Conservation (phyloP, 495 filamentous ascomycete species). For the Penicillium herquei region DNA sequence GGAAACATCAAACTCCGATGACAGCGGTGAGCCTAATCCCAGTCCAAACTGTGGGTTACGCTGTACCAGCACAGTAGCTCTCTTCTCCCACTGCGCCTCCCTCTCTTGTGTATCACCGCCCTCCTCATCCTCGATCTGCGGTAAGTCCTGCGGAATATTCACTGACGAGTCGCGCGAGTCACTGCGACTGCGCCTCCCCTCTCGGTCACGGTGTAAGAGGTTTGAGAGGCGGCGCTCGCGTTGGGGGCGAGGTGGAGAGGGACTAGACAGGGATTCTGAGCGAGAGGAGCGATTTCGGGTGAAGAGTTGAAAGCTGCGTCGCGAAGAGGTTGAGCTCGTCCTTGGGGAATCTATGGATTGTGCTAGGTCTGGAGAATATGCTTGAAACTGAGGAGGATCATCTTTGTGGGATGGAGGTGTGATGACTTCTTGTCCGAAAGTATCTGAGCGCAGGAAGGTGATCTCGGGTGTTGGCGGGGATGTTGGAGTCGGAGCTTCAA, state of each 20-base stretch:
- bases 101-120: slow-evolving; percentile 48
- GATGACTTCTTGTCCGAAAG: slow-evolving; percentile 74
- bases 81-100: slow-evolving; percentile 75
- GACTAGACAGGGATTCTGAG: slow-evolving; percentile 37
- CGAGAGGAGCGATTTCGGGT: slow-evolving; percentile 39
- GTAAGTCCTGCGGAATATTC: slow-evolving; percentile 76
- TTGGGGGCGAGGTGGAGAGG: slow-evolving; percentile 26
- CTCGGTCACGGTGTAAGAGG: slow-evolving; percentile 67
- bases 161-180: slow-evolving; percentile 55
- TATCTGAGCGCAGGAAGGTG: slow-evolving; percentile 82
- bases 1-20: slow-evolving; percentile 13
- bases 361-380: neutral
- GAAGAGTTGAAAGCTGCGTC: slow-evolving; percentile 49
- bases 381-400: slow-evolving; percentile 9
- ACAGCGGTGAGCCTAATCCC: slow-evolving; percentile 19
- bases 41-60: slow-evolving; percentile 50
- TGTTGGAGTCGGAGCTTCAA: slow-evolving; percentile 3
- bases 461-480: slow-evolving; percentile 61
- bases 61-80: slow-evolving; percentile 80
- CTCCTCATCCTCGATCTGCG: slow-evolving; percentile 58
- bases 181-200: slow-evolving; percentile 52
- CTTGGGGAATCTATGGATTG: slow-evolving; percentile 7
- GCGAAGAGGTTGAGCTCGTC: slow-evolving; percentile 31
- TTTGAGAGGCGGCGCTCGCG: slow-evolving; percentile 61
- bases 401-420: slow-evolving; percentile 53